Evolutionary conservation across 2,329 filamentous ascomycete species (phyloP).

Genomic region (Fusarium praegraminearum): DNA sequence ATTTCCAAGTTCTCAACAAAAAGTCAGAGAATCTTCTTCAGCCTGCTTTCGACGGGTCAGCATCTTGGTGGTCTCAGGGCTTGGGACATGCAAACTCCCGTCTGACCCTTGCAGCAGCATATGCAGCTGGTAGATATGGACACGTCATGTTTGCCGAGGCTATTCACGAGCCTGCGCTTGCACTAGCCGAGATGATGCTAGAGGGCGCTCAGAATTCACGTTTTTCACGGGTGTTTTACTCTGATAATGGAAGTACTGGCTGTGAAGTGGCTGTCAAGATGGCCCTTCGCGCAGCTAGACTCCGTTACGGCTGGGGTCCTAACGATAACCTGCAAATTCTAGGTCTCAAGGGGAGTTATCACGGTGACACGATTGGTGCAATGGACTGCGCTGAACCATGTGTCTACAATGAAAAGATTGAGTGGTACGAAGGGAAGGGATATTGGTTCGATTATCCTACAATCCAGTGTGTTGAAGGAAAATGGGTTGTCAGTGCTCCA

Average conservation of each 20-base stretch:
- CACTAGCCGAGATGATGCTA: slow-evolving; percentile 74
- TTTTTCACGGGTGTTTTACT: slow-evolving; percentile 80
- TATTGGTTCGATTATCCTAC: slow-evolving; percentile 85
- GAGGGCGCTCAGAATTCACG: slow-evolving; percentile 71
- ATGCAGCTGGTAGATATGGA: slow-evolving; percentile 85
- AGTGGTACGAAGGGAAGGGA: slow-evolving; percentile 85
- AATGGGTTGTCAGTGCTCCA: slow-evolving; percentile 73
- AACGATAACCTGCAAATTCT: slow-evolving; percentile 73
- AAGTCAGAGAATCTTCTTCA: slow-evolving; percentile 31
- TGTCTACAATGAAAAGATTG: slow-evolving; percentile 82
- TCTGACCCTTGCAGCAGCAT: slow-evolving; percentile 79
- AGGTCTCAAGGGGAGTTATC: slow-evolving; percentile 83
- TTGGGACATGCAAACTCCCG: slow-evolving; percentile 82
- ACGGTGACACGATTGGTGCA: slow-evolving; percentile 88
- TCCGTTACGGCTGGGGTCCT: slow-evolving; percentile 74
- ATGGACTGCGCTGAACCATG: slow-evolving; percentile 88
- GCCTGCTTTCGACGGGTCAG: slow-evolving; percentile 83
- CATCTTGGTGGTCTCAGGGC: slow-evolving; percentile 93
- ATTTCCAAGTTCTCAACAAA: slow-evolving; percentile 71
- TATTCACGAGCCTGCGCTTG: slow-evolving; percentile 81
- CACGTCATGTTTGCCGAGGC: slow-evolving; percentile 89
- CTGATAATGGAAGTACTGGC: slow-evolving; percentile 85
- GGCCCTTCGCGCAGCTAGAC: slow-evolving; percentile 76
- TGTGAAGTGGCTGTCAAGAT: slow-evolving; percentile 89
- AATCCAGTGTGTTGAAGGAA: slow-evolving; percentile 73